Conservation (phyloP, 2,329 filamentous ascomycete species). For the Elsinoe perseae region DNA sequence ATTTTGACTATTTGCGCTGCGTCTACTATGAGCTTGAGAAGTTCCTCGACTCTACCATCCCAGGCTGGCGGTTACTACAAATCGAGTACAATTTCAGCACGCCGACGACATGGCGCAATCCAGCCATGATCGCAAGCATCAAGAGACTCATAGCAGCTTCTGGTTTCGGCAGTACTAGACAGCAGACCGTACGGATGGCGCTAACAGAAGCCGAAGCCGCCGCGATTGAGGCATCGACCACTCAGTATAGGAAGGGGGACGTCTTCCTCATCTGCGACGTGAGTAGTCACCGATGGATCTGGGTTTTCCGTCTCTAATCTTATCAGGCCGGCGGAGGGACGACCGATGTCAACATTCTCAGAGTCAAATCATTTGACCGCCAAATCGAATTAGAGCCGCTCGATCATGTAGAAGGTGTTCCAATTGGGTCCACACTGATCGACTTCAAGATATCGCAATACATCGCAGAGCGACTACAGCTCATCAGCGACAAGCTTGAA, state of each 20-base stretch:
- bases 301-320: not conserved
- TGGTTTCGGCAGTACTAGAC: constrained; percentile 8
- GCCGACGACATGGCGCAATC: constrained; percentile 21
- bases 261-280: constrained; percentile 21
- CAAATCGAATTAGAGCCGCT: constrained; percentile 20
- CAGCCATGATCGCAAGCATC: constrained; percentile 21
- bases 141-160: constrained; percentile 17
- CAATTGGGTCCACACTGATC: constrained; percentile 21
- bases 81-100: constrained; percentile 21
- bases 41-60: constrained; percentile 14
- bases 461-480: constrained; percentile 15
- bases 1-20: constrained; percentile 17
- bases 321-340: constrained; percentile 21
- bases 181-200: constrained; percentile 16
- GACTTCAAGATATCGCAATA: constrained; percentile 18
- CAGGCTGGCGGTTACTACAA: constrained; percentile 13
- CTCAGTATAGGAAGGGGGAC: constrained; percentile 17
- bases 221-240: constrained; percentile 19
- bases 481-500: constrained; percentile 13
- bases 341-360: constrained; percentile 20
- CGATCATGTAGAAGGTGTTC: constrained; percentile 19
- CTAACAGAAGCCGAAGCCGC: constrained; percentile 23
- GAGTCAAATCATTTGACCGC: constrained; percentile 14
- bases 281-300: not conserved
- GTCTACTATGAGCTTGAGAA: constrained; percentile 16